A percentile compares a stretch with the other conserved stretches of the same genome.
These are phyloP conservation scores for Phytophthora vignae DNA, from an alignment of 352 stramenopile species.

Conservation along the genomic window DNA sequence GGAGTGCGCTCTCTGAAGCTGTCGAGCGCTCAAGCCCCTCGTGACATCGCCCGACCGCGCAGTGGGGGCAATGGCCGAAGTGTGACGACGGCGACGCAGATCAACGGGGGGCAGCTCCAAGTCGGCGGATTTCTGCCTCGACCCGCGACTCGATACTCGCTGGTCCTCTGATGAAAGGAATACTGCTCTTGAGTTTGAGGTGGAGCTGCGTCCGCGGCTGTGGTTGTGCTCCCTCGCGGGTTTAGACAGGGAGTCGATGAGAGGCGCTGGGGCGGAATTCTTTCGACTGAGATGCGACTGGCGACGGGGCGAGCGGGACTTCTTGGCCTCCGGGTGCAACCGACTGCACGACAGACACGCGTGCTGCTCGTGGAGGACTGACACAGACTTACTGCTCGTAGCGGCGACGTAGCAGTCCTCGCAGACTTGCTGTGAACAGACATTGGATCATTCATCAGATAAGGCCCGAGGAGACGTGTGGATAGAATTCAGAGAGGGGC, in stretches of 20 bases:
- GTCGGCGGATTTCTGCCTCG: constrained; percentile 3
- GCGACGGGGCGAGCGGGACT: constrained; percentile 7
- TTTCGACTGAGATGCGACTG: constrained; percentile 7
- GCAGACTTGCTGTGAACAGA: constrained; percentile 32
- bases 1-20: constrained; percentile 20
- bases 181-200: not conserved
- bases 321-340: constrained; percentile 20
- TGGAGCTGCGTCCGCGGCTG: not conserved
- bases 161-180: constrained; percentile 8
- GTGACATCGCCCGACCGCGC: constrained; percentile 8
- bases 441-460: not conserved
- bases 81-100: constrained; percentile 21
- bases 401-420: constrained; percentile 28
- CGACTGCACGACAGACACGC: constrained; percentile 31
- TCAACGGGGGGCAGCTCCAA: constrained; percentile 21
- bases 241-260: constrained; percentile 22
- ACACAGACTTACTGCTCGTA: constrained; percentile 11
- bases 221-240: constrained; percentile 19
- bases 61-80: constrained; percentile 20
- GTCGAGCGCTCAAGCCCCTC: constrained; percentile 17
- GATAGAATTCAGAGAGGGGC: not conserved
- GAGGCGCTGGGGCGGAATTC: constrained; percentile 27
- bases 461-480: not conserved
- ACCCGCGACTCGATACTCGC: not conserved
- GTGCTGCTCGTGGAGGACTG: constrained; percentile 22